Percentiles rank a stretch among this genome's conserved stretches.
phyloP scores from a whole-genome alignment of 75 land plant genomes.

The Adiantum capillusveneris region DNA sequence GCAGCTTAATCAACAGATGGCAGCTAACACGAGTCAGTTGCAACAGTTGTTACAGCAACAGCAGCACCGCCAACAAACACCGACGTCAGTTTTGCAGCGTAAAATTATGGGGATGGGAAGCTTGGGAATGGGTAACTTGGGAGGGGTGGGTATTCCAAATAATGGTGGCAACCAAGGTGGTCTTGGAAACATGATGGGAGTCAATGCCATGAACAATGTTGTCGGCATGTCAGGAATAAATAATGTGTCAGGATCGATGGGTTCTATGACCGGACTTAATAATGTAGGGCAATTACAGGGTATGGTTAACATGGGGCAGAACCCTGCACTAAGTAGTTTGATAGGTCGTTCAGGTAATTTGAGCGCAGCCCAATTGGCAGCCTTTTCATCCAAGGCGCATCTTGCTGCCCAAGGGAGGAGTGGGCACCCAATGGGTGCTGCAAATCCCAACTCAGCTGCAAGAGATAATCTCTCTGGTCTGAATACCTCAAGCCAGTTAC shows the following conservation, averaged over 20 bases:
- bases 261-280: slow-evolving; percentile 24
- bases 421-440: slow-evolving; percentile 17
- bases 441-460: slow-evolving; percentile 12
- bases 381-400: slow-evolving; percentile 40
- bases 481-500: slow-evolving; percentile 46
- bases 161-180: slow-evolving; percentile 33
- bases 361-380: slow-evolving; percentile 26
- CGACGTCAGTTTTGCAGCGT: slow-evolving; percentile 15
- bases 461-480: slow-evolving; percentile 35
- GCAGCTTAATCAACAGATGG: slow-evolving; percentile 35
- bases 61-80: slow-evolving; percentile 33
- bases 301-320: slow-evolving; percentile 42
- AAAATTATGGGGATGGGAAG: slow-evolving; percentile 41
- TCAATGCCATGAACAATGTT: slow-evolving; percentile 44
- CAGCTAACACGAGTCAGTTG: slow-evolving; percentile 12
- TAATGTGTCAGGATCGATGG: slow-evolving; percentile 42
- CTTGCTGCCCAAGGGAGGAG: slow-evolving; percentile 31
- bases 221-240: slow-evolving; percentile 45
- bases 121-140: slow-evolving; percentile 39
- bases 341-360: slow-evolving; percentile 29
- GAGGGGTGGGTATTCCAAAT: slow-evolving; percentile 28
- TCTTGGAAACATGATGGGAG: slow-evolving; percentile 35
- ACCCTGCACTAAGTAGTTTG: slow-evolving; percentile 35
- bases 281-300: slow-evolving; percentile 19
- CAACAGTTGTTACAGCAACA: slow-evolving; percentile 32